Evolutionary conservation across 805 yeast species (phyloP).

Genomic region (Candida saitoana): DNA sequence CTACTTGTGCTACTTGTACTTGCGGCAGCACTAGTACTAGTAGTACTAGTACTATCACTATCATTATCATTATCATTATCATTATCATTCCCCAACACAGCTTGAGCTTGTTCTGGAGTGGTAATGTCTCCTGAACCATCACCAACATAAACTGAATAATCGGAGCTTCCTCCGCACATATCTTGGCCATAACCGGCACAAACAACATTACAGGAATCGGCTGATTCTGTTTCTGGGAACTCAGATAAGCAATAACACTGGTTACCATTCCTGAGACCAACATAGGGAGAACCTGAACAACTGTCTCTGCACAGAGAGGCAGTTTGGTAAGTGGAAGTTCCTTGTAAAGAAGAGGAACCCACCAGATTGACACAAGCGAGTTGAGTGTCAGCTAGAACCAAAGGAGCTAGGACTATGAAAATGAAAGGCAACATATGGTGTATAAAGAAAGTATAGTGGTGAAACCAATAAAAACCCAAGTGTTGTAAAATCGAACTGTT

Average conservation of each 20-base stretch:
- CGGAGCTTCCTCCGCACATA: conserved; percentile 36
- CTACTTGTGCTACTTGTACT: conserved; percentile 3
- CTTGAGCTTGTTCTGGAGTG: conserved; percentile 1
- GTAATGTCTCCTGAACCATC: conserved; percentile 13
- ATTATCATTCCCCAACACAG: conserved; percentile 7
- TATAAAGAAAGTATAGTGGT: no score
- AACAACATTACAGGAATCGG: conserved; percentile 20
- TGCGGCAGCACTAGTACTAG: neutral
- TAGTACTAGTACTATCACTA: neutral
- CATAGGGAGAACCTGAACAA: conserved; percentile 33
- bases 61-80: neutral
- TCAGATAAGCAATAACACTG: conserved; percentile 36
- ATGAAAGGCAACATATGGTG: no score
- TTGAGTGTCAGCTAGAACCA: neutral
- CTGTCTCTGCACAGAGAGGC: conserved; percentile 23
- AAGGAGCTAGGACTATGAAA: no score
- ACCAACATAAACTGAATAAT: conserved; percentile 29
- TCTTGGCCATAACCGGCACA: conserved; percentile 34
- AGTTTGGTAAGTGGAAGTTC: conserved; percentile 25
- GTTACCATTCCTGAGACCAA: conserved; percentile 34
- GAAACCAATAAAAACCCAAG: no score
- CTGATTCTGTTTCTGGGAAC: conserved; percentile 20
- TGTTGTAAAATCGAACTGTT: no score
- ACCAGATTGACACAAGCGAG: conserved; percentile 2
- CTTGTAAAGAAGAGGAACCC: conserved; percentile 16